Evolutionary conservation across 768 basidiomycete genomes (phyloP).

Genomic region (Leccinellum albellum): DNA sequence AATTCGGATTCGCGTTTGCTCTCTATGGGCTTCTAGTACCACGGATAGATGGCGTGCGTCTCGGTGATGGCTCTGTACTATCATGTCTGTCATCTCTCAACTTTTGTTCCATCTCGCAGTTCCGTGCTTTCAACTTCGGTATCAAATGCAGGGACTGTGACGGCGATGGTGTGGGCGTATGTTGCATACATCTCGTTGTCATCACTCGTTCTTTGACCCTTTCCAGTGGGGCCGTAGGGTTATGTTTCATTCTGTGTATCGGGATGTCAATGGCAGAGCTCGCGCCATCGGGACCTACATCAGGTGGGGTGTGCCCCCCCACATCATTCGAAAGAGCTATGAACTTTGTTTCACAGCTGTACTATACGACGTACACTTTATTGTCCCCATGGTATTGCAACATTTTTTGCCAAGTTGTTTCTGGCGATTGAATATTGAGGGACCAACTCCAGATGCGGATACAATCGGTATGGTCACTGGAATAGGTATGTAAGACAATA

Average conservation of each 20-base stretch:
- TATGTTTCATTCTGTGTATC: constrained; percentile 34
- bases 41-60: constrained; percentile 52
- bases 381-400: constrained; percentile 52
- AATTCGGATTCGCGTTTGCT: constrained; percentile 67
- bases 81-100: constrained; percentile 1
- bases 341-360: constrained; percentile 35
- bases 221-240: constrained; percentile 34
- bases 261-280: constrained; percentile 38
- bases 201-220: background rate
- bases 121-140: constrained; percentile 40
- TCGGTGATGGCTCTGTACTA: constrained; percentile 4
- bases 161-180: constrained; percentile 41
- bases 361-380: constrained; percentile 61
- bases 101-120: constrained; percentile 16
- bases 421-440: background rate
- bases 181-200: constrained; percentile 3
- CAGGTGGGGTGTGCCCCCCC: constrained; percentile 30
- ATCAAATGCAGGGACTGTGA: constrained; percentile 46
- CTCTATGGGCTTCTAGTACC: constrained; percentile 64
- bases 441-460: constrained; percentile 37
- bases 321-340: background rate
- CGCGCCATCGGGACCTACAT: constrained; percentile 36
- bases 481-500: constrained; percentile 20
- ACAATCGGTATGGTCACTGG: constrained; percentile 46
- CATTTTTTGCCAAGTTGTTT: constrained; percentile 63